These are phyloP conservation scores for Neurospora sp. DNA, from an alignment of 2,329 filamentous ascomycete genomes.

Conservation along the genomic window DNA sequence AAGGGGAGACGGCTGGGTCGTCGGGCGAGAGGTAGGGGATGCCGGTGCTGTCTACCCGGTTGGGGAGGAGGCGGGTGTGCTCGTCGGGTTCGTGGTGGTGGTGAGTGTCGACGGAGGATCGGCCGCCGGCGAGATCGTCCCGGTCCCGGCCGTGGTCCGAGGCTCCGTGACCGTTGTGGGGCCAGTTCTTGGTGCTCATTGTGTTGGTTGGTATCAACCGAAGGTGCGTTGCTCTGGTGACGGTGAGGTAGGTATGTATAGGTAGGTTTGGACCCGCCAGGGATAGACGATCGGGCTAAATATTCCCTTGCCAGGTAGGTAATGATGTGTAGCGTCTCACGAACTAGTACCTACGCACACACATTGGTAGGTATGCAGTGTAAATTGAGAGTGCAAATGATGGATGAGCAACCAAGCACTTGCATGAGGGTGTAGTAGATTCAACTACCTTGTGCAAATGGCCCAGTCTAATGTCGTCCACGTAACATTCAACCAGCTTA, in stretches of 20 bases:
- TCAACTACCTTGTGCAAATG: neutral
- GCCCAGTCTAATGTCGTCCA: neutral
- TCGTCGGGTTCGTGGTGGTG: constrained; percentile 31
- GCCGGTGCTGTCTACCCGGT: constrained; percentile 43
- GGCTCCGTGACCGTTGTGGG: neutral
- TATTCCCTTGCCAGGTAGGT: neutral
- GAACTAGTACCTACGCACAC: neutral
- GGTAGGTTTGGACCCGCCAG: too few relatives aligned
- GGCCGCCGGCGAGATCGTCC: constrained; percentile 2
- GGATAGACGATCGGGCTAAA: neutral
- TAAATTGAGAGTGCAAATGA: neutral
- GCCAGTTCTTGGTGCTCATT: constrained; percentile 5
- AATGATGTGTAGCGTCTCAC: neutral
- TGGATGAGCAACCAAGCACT: neutral
- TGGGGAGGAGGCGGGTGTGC: constrained; percentile 58
- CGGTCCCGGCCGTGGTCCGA: neutral
- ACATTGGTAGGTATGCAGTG: neutral
- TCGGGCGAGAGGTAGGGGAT: constrained; percentile 59
- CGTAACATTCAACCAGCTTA: neutral
- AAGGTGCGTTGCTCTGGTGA: too few relatives aligned
- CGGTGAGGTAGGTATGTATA: too few relatives aligned
- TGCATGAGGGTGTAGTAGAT: neutral
- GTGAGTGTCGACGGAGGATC: constrained; percentile 10
- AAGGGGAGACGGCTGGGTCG: constrained; percentile 80
- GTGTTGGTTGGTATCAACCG: neutral